These are phyloP conservation scores for Fusarium paranaense DNA, from an alignment of 2,329 filamentous ascomycete species.

Conservation along the genomic window DNA sequence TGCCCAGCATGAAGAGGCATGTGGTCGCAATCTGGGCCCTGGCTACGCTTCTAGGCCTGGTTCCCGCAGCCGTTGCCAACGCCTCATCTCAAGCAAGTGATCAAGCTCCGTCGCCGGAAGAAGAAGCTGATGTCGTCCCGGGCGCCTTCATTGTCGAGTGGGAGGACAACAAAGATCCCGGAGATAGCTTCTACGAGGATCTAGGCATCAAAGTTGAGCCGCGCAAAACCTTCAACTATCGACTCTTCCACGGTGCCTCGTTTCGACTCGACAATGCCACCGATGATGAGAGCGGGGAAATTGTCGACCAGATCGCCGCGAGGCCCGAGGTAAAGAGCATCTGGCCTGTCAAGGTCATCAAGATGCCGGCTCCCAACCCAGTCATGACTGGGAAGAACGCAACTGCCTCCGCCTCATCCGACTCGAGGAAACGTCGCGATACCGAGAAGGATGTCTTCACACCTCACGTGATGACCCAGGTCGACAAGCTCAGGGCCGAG, in stretches of 20 bases:
- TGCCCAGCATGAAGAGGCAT: background rate
- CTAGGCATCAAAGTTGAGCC: background rate
- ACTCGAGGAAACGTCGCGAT: background rate
- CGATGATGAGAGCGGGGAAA: background rate
- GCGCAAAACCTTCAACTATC: background rate
- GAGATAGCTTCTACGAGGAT: background rate
- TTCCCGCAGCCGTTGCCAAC: background rate
- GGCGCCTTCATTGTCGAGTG: background rate
- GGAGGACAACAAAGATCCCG: background rate
- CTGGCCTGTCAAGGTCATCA: background rate
- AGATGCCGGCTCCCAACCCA: background rate
- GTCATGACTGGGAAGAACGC: background rate
- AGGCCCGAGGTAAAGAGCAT: background rate
- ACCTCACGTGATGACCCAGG: constrained; percentile 64
- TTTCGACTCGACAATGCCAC: background rate
- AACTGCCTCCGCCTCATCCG: background rate
- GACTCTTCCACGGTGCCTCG: background rate
- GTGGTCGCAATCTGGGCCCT: background rate
- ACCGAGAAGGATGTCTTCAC: background rate
- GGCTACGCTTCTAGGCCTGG: background rate
- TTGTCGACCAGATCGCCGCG: background rate
- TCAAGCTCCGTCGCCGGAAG: background rate
- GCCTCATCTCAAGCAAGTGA: background rate
- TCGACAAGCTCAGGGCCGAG: constrained; percentile 59
- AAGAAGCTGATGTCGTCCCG: background rate